Evolutionary conservation across 2,329 filamentous ascomycete genomes (phyloP), one percentile per base, ranked within the genome.

Genomic region (Aspergillus awamori): DNA sequence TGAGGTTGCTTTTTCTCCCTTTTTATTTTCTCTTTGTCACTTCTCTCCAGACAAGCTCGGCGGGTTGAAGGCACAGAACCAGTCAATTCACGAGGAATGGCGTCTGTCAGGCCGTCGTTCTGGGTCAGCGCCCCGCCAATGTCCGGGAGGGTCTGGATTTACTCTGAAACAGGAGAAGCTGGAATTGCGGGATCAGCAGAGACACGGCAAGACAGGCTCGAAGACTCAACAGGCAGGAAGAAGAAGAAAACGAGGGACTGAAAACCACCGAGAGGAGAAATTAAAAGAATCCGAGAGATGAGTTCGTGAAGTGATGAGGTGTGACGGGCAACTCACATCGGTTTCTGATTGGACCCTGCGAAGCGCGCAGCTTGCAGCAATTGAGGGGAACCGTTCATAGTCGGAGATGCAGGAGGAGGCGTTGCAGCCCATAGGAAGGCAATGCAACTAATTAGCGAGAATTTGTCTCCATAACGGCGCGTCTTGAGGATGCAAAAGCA

Each of bases 331-430:
- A 26, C 6, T 2, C 30, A 33, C 28, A 17, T 33, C 17, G 39
- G 5, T 10, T 33, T 33, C 53, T 56, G 53, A 56, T 56, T 56
- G 53, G 53, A 4, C 20, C 33, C 26, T 36, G 30, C 11, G 53
- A 56, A 56, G 53, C 53, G 53, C 53, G 53, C 53, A 47, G 26
- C 26, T n/a, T 56, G 53, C 53, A 45, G 53, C 30, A 43, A 28
- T 30, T 30, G 30, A 55, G 53, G 24, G 43, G 39, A 41, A 55
- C 10, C 15, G 8, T 30, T 39, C 13, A 43, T 43, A 54, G 52
- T n/a, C 38, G 36, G 36, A 54, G 52, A 39, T 36, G 36, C n/a
- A 45, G 39, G 43, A 28, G 39, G 15, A 24, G 20, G 20, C 20
- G 20, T 20, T 53, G 51, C 30, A 33, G 28, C n/a, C 51, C 30